Conservation (phyloP, 2,329 filamentous ascomycete genomes). For the Aureobasidium sp. region DNA sequence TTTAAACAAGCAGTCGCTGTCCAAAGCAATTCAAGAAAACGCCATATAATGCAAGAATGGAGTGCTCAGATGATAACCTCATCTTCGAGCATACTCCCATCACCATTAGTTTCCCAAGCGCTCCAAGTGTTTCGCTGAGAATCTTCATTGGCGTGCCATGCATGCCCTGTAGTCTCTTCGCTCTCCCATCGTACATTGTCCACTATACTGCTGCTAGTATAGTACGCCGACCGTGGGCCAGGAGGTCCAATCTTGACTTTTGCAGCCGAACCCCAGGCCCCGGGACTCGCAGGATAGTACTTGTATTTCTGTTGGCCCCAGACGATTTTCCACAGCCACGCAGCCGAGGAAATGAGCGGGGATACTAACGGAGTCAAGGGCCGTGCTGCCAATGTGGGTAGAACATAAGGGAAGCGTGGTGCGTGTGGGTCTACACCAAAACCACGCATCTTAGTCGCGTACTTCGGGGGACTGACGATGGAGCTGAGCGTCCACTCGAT, state of each 20-base stretch:
- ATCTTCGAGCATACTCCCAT: constrained; percentile 16
- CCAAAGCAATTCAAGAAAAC: neutral
- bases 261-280: neutral
- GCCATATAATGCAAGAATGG: neutral
- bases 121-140: neutral
- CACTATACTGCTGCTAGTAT: neutral
- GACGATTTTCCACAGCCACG: constrained; percentile 1
- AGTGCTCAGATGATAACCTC: constrained; percentile 1
- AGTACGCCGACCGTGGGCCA: neutral
- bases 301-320: neutral
- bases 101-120: neutral
- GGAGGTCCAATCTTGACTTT: constrained; percentile 8
- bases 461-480: constrained; percentile 45
- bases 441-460: constrained; percentile 42
- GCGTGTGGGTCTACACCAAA: constrained; percentile 47
- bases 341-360: constrained; percentile 20
- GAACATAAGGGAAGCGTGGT: constrained; percentile 49
- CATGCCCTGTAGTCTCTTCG: neutral
- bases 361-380: constrained; percentile 32
- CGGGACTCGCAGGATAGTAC: neutral
- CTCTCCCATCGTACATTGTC: neutral
- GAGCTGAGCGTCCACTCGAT: constrained; percentile 24
- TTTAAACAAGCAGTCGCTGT: neutral
- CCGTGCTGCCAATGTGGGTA: constrained; percentile 48
- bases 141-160: neutral